Evolutionary conservation across 768 basidiomycete genomes (phyloP).

Genomic region (Saitozyma sp.): DNA sequence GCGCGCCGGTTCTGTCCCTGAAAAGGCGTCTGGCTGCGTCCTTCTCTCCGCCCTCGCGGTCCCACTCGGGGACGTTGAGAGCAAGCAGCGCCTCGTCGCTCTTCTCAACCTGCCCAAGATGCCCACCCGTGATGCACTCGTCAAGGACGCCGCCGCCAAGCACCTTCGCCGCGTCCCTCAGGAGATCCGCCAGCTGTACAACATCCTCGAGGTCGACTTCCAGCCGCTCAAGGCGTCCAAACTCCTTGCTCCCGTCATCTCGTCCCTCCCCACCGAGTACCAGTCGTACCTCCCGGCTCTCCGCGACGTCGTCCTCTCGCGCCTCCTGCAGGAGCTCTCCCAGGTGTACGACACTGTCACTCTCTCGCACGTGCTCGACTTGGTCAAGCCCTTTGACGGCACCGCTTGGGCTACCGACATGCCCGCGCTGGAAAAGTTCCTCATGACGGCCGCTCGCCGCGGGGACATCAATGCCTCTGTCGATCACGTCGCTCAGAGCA

Average conservation of each 20-base stretch:
- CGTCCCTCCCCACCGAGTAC: slow-evolving; percentile 59
- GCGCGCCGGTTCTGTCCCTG: slow-evolving; percentile 64
- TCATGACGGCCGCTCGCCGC: slow-evolving; percentile 86
- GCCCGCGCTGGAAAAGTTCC: slow-evolving; percentile 77
- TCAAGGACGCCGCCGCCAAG: slow-evolving; percentile 82
- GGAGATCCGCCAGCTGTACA: slow-evolving; percentile 74
- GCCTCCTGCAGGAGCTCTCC: slow-evolving; percentile 83
- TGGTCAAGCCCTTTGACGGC: slow-evolving; percentile 71
- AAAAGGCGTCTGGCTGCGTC: slow-evolving; percentile 82
- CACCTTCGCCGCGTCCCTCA: slow-evolving; percentile 74
- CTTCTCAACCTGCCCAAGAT: slow-evolving; percentile 78
- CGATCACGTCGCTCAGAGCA: slow-evolving; percentile 81
- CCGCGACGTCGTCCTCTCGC: slow-evolving; percentile 84
- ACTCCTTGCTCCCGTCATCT: slow-evolving; percentile 74
- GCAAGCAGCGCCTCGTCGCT: slow-evolving; percentile 72
- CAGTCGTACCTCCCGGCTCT: slow-evolving; percentile 84
- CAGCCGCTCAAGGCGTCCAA: slow-evolving; percentile 84
- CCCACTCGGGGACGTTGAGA: slow-evolving; percentile 67
- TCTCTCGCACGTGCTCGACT: slow-evolving; percentile 70
- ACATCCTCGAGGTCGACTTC: slow-evolving; percentile 86
- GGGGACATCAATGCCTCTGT: slow-evolving; percentile 83
- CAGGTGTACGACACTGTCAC: slow-evolving; percentile 89
- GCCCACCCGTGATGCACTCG: slow-evolving; percentile 80
- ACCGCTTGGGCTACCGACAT: slow-evolving; percentile 60
- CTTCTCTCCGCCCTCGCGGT: slow-evolving; percentile 90